Evolutionary conservation across 176 grass and related monocot species (phyloP), one percentile per base, ranked within the genome.

Genomic region (Cenchrus americanus): DNA sequence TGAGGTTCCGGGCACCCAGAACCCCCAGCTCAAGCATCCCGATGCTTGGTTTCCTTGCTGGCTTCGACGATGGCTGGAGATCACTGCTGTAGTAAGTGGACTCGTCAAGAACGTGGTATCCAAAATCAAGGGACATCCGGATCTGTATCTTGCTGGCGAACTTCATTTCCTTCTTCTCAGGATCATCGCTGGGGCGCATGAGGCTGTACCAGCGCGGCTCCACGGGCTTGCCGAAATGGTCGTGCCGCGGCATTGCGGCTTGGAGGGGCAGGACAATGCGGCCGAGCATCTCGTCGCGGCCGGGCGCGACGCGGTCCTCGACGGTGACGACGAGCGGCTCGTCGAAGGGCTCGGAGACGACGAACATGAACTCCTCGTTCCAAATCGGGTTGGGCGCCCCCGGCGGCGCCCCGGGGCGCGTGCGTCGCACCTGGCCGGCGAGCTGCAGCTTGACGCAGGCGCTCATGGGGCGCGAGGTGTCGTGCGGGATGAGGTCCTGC

Each of bases 311-410:
- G 54, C 95, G 88, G 80, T 99, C 93, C 81, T 99, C 96, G 44
- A 96, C 87, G 23, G 87, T 99, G 75, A 99, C 11, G 19, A 96
- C 62, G 34, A 99, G 55, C 10, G 87, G 89, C 44, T 99, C 96
- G 60, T 99, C 96, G 19, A 90, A 92, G 9, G 96, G 96, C 77
- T 98, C 96, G 6, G 93, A 91, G 3, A 69, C 89, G 55, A 98
- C 96, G 86, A 98, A 95, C 87, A 98, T 90, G 85, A 92, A 94
- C 79, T 98, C 96, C 77, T 98, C 96, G 60, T 87, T 89, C 96
- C 96, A 98, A 22, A 84, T 70, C 24, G 93, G 96, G 77, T 98
- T 98, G 66, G 77, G 49, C 26, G 91, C 49, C 5, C 87, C 87
- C 0, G 78, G 90, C 1, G 94, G 91, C 1, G 30, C 79, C 12